Conservation (phyloP, 73 alveolate genomes). For the Paramecium octaurelia region DNA sequence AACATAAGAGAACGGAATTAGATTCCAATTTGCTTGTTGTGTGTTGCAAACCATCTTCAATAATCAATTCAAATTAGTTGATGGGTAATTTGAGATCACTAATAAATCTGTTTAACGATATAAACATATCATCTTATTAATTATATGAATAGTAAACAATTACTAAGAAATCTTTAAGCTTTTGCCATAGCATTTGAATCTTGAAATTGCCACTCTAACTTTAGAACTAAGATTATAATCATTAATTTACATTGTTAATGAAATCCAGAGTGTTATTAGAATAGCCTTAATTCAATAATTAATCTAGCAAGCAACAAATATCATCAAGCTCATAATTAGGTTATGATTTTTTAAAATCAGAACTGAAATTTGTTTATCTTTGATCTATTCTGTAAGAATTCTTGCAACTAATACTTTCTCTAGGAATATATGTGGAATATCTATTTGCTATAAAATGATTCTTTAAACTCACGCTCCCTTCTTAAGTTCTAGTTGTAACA, state of each 20-base stretch:
- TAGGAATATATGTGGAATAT: not conserved
- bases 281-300: not conserved
- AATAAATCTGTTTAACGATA: not conserved
- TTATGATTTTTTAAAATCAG: not conserved
- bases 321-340: not conserved
- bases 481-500: not conserved
- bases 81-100: not conserved
- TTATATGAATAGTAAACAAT: not conserved
- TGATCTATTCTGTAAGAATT: not conserved
- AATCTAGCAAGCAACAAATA: not conserved
- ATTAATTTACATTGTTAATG: not conserved
- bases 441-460: conserved; percentile 34
- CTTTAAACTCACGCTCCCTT: not conserved
- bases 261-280: not conserved
- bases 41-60: not conserved
- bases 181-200: conserved; percentile 2
- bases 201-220: conserved; percentile 24
- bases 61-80: not conserved
- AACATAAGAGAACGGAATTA: not conserved
- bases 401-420: conserved; percentile 47
- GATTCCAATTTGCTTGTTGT: not conserved
- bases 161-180: not conserved
- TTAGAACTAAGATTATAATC: not conserved
- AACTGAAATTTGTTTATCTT: not conserved
- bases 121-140: not conserved